Evolutionary conservation across 257 asterid genomes (phyloP).

Genomic region (Coffea canephora): DNA sequence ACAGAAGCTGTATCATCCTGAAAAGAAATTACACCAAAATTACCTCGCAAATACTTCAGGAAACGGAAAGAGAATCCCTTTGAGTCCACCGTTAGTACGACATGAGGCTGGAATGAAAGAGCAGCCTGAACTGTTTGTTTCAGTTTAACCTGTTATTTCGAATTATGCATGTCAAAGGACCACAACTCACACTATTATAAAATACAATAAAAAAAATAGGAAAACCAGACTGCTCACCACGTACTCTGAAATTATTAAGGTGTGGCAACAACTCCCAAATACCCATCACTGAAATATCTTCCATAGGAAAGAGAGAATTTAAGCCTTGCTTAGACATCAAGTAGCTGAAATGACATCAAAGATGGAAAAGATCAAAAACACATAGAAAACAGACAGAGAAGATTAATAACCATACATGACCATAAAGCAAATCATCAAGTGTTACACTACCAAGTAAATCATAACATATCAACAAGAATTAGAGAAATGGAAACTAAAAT

Average conservation of each 20-base stretch:
- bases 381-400: not conserved
- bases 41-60: constrained; percentile 81
- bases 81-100: constrained; percentile 87
- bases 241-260: constrained; percentile 68
- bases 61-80: constrained; percentile 90
- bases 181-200: not conserved
- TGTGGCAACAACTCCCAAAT: constrained; percentile 91
- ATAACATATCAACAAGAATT: not conserved
- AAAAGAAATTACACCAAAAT: constrained; percentile 9
- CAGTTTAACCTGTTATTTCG: constrained; percentile 51
- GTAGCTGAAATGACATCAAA: constrained; percentile 36
- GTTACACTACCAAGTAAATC: not conserved
- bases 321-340: constrained; percentile 78
- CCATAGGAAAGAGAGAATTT: constrained; percentile 68
- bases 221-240: constrained; percentile 9
- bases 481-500: not conserved
- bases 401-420: not conserved
- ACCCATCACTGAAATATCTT: constrained; percentile 93
- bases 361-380: not conserved
- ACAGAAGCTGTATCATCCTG: not conserved
- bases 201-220: constrained; percentile 2
- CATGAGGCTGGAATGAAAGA: constrained; percentile 71
- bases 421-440: not conserved
- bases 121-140: constrained; percentile 73
- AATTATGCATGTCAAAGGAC: constrained; percentile 11